These are phyloP conservation scores for Microdochium trichocladiopsis DNA, from an alignment of 2,329 filamentous ascomycete species.

Conservation along the genomic window DNA sequence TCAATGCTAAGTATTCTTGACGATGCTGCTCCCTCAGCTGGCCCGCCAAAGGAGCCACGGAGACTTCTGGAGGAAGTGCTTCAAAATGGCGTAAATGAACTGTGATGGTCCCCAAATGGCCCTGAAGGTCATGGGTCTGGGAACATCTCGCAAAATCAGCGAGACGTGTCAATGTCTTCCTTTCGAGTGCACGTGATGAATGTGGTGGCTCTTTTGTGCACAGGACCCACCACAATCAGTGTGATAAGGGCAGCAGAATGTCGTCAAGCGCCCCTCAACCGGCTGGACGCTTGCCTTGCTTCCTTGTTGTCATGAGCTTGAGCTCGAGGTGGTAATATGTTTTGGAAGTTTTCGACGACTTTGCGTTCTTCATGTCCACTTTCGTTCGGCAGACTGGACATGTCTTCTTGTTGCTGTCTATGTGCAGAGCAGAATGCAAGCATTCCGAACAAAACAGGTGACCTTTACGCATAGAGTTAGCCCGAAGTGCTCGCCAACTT, in stretches of 20 bases:
- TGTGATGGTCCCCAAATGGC: no score
- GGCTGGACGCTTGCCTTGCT: conserved; percentile 39
- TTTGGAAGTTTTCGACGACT: conserved; percentile 31
- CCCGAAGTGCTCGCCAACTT: conserved; percentile 6
- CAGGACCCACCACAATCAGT: neutral
- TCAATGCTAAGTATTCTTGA: no score
- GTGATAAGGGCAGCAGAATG: neutral
- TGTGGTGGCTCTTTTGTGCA: no score
- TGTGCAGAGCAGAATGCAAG: conserved; percentile 52
- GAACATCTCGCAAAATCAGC: no score
- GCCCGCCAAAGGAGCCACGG: no score
- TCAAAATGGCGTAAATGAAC: no score
- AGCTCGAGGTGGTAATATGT: conserved; percentile 53
- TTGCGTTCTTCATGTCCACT: conserved; percentile 39
- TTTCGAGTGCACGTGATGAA: no score
- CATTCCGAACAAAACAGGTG: conserved; percentile 60
- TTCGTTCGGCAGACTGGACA: conserved; percentile 60
- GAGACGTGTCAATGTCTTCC: no score
- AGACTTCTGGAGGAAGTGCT: no score
- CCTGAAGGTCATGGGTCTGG: no score
- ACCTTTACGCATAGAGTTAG: conserved; percentile 29
- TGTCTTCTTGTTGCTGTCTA: conserved; percentile 45
- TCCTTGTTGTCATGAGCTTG: conserved; percentile 52
- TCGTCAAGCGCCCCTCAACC: neutral
- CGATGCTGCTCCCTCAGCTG: no score